Base-by-base conservation (phyloP, 2,329 filamentous ascomycete genomes). In the Myrmaecium sp. region DNA sequence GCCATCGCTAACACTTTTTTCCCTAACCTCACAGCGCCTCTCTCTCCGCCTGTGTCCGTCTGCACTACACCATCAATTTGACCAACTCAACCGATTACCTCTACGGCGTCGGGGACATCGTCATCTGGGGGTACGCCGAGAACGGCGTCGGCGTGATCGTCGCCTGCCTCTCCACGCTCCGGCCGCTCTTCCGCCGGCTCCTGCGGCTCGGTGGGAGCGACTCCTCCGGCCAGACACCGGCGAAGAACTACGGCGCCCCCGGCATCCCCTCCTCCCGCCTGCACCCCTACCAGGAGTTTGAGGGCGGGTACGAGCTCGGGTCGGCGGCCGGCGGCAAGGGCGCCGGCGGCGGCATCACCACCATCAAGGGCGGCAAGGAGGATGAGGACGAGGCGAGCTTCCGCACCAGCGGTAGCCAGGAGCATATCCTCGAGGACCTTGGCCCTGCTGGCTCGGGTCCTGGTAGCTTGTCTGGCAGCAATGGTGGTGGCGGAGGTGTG, bases 91-190 rank as follows among this genome's bases (percentile, higher is more conserved):
- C 37, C 9, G 46, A 52, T 28, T 49, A 43, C 27, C 36, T 49
- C 7, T 43, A 44, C 25, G 40, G 38, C 15, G 36, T 52, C 13
- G 46, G 41, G 11, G 38, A 51, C 25, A 39, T 52, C 13, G 36
- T 51, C 15, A 44, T 50, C 21, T 52, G 47, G 49, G 47, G 47
- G 3, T 51, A 47, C 25, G 46, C 46, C 5, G 48, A 51, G 19
- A 46, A 45, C n/a, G 47, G 42, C 4, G 41, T 49, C 4, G 47
- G 47, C 4, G 39, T 51, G 32, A 39, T 50, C 9, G 46, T 49
- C 5, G 48, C 44, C 9, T 46, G 42, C 26, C 36, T 50, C 5
- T 40, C 42, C 4, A 50, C 47, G 2, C 37, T 52, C 8, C 41
- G 46, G 1, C 48, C 48, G 1, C 36, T 51, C 6, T 46, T 52